These are phyloP conservation scores for Pezizomycotina sp. DNA, from an alignment of 2,329 filamentous ascomycete genomes.

Conservation along the genomic window DNA sequence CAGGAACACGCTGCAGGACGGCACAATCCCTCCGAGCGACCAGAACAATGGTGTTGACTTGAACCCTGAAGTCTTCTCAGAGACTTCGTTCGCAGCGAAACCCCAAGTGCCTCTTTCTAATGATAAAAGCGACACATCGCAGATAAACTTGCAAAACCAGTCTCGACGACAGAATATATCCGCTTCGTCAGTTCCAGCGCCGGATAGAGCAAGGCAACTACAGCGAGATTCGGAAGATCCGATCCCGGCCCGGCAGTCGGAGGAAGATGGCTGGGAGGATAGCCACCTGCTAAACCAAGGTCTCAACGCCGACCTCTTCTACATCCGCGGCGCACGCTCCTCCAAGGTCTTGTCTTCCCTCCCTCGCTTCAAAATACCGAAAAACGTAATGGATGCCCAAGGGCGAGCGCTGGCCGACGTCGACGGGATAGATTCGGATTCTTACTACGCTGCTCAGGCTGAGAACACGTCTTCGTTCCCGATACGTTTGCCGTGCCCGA, in stretches of 20 bases:
- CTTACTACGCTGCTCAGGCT: slow-evolving; percentile 11
- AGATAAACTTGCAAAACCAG: background rate
- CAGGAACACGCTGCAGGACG: slow-evolving; percentile 35
- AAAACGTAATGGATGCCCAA: slow-evolving; percentile 27
- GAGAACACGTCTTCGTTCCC: background rate
- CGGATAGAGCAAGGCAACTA: slow-evolving; percentile 22
- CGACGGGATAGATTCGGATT: slow-evolving; percentile 13
- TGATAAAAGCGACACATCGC: background rate
- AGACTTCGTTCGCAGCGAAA: slow-evolving; percentile 28
- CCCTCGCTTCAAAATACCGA: slow-evolving; percentile 2
- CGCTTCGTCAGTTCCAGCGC: slow-evolving; percentile 3
- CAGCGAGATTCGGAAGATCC: slow-evolving; percentile 21
- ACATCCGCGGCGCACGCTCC: slow-evolving; percentile 35
- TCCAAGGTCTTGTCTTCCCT: slow-evolving; percentile 19
- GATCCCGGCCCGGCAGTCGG: slow-evolving; percentile 21
- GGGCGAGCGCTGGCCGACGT: no score
- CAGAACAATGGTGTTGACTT: slow-evolving; percentile 37
- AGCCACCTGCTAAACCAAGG: slow-evolving; percentile 40
- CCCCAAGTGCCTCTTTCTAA: slow-evolving; percentile 19
- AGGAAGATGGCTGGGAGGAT: slow-evolving; percentile 26
- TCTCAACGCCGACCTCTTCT: slow-evolving; percentile 45
- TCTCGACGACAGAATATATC: background rate
- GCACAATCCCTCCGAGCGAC: slow-evolving; percentile 34
- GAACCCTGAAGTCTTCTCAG: slow-evolving; percentile 37
- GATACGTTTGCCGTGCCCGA: slow-evolving; percentile 6